A percentile compares a stretch with the other conserved stretches of the same genome.
Evolutionary conservation across 2,329 filamentous ascomycete genomes (phyloP).

Genomic region (Tolypocladium cylindrosporum): DNA sequence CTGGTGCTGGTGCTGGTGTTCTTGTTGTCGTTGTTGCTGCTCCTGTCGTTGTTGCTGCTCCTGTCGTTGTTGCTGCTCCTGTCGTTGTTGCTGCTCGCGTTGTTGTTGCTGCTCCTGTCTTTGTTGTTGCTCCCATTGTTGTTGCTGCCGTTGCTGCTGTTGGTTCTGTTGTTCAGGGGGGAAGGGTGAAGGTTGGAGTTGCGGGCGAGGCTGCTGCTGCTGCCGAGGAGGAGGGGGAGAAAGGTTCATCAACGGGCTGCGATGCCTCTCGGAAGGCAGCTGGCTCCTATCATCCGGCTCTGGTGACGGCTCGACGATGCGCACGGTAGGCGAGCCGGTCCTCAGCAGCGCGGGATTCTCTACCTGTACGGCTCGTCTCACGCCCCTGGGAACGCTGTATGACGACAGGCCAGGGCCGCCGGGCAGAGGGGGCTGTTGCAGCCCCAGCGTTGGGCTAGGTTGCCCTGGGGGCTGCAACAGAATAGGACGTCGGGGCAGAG

Average conservation of each 20-base stretch:
- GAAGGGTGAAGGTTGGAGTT: background rate
- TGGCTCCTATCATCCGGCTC: constrained; percentile 12
- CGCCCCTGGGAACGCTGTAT: constrained; percentile 1
- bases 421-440: constrained; percentile 11
- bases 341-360: constrained; percentile 12
- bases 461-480: constrained; percentile 22
- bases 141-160: background rate
- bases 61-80: too few relatives aligned
- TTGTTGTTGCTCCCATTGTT: background rate
- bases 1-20: background rate
- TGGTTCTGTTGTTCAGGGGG: background rate
- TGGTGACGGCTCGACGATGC: constrained; percentile 25
- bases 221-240: background rate
- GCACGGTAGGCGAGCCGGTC: constrained; percentile 24
- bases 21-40: background rate
- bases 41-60: background rate
- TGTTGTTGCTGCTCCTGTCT: too few relatives aligned
- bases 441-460: constrained; percentile 32
- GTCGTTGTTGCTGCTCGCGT: too few relatives aligned
- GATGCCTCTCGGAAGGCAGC: constrained; percentile 5
- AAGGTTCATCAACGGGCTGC: background rate
- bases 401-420: constrained; percentile 1
- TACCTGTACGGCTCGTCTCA: background rate
- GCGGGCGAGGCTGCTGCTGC: background rate
- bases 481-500: constrained; percentile 21